Conservation (phyloP, 352 stramenopile species). For the Phytophthora boehmeriae region DNA sequence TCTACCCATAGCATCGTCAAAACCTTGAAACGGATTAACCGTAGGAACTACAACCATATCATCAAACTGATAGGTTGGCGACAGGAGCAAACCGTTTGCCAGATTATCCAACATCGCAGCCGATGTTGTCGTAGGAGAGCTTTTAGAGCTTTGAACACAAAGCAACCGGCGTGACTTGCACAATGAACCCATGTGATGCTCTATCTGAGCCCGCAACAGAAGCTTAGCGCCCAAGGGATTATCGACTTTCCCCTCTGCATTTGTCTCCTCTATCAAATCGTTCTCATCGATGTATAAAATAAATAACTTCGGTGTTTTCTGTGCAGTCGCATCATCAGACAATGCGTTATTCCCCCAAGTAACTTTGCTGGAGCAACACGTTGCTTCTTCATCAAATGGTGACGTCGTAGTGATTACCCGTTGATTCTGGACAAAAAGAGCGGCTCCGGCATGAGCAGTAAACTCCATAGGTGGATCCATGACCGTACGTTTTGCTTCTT, state of each 20-base stretch:
- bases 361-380: conserved; percentile 1
- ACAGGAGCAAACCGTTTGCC: conserved; percentile 17
- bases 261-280: conserved; percentile 13
- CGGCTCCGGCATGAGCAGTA: conserved; percentile 34
- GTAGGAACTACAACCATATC: conserved; percentile 21
- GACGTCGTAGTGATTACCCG: conserved; percentile 35
- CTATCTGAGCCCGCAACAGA: conserved; percentile 30
- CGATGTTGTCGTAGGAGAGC: conserved; percentile 8
- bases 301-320: conserved; percentile 23
- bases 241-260: not conserved
- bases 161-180: conserved; percentile 31
- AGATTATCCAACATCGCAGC: conserved; percentile 20
- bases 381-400: conserved; percentile 34
- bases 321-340: not conserved
- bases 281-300: conserved; percentile 37
- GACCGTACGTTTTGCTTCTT: conserved; percentile 19
- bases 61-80: conserved; percentile 14
- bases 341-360: not conserved
- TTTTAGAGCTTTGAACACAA: conserved; percentile 25
- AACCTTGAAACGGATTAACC: conserved; percentile 21
- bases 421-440: conserved; percentile 49
- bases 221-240: conserved; percentile 14
- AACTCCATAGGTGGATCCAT: conserved; percentile 32
- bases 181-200: conserved; percentile 31
- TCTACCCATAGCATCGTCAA: conserved; percentile 31